Percentiles rank a stretch among this genome's conserved stretches.
phyloP scores from a whole-genome alignment of 176 grass and related monocot species.

The Echinochloa phyllopogon region DNA sequence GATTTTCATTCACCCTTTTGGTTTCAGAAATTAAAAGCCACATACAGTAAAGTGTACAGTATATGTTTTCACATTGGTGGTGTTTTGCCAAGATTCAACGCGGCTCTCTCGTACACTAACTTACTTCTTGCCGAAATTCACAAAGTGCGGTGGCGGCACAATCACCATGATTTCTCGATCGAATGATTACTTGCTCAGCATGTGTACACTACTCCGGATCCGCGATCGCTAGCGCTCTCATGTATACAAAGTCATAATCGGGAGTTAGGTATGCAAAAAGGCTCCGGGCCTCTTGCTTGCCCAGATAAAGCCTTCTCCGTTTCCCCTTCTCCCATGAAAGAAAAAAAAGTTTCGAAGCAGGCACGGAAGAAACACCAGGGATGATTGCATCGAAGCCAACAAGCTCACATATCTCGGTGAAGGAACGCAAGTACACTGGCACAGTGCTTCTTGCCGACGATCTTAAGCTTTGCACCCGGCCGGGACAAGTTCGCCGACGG shows the following conservation, averaged over 20 bases:
- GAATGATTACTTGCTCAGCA: slow-evolving; percentile 30
- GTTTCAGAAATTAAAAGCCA: background rate
- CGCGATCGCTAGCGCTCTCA: background rate
- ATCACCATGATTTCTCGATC: slow-evolving; percentile 9
- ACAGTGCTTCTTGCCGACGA: background rate
- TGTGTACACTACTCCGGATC: slow-evolving; percentile 26
- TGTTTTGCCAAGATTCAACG: background rate
- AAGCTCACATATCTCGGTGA: background rate
- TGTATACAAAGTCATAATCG: slow-evolving; percentile 28
- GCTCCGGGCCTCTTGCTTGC: background rate
- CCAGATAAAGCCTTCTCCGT: slow-evolving; percentile 11
- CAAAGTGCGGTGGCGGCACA: background rate
- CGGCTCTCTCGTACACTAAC: background rate
- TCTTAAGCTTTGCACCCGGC: background rate
- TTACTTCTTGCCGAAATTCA: background rate
- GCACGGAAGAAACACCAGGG: background rate
- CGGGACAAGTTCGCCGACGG: background rate
- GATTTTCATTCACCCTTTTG: background rate
- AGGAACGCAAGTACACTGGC: background rate
- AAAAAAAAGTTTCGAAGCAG: background rate
- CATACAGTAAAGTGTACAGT: background rate
- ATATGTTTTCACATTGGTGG: background rate
- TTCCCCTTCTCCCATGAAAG: background rate
- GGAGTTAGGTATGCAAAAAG: slow-evolving; percentile 28
- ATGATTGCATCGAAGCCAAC: background rate